Evolutionary conservation across 495 filamentous ascomycete species (phyloP).

Genomic region (Aspergillus asperescens): DNA sequence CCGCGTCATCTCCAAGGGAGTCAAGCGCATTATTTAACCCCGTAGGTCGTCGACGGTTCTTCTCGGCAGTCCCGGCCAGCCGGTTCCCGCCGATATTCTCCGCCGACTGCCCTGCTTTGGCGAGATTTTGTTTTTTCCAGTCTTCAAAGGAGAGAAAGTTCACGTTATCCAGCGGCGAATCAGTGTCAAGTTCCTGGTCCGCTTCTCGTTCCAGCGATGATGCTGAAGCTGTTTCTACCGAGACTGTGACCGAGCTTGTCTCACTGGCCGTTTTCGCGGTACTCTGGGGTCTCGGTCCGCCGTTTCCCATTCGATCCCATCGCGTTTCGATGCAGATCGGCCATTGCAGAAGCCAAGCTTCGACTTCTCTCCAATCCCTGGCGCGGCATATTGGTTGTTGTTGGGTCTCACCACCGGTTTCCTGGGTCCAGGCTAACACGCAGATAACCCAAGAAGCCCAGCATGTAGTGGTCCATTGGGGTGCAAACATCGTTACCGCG

Average conservation of each 20-base stretch:
- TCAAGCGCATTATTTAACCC: conserved; percentile 63
- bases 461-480: conserved; percentile 13
- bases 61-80: conserved; percentile 33
- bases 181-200: conserved; percentile 49
- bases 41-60: conserved; percentile 44
- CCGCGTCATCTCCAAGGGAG: conserved; percentile 76
- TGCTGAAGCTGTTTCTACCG: background rate
- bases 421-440: conserved; percentile 7
- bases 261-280: background rate
- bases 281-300: background rate
- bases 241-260: conserved; percentile 1
- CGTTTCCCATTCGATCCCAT: conserved; percentile 12
- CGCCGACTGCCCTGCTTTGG: conserved; percentile 76
- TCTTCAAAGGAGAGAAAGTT: conserved; percentile 97
- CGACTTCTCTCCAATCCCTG: conserved; percentile 12
- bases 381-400: conserved; percentile 14
- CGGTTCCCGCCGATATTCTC: conserved; percentile 57
- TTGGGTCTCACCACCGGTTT: conserved; percentile 4
- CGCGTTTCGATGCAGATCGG: conserved; percentile 21
- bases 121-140: conserved; percentile 93
- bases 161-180: conserved; percentile 70
- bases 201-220: conserved; percentile 11
- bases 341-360: conserved; percentile 17
- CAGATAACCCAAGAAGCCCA: conserved; percentile 13
- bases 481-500: conserved; percentile 7